These are phyloP conservation scores for Nannochloris sp. DNA, from an alignment of 139 green algal genomes.

Conservation along the genomic window DNA sequence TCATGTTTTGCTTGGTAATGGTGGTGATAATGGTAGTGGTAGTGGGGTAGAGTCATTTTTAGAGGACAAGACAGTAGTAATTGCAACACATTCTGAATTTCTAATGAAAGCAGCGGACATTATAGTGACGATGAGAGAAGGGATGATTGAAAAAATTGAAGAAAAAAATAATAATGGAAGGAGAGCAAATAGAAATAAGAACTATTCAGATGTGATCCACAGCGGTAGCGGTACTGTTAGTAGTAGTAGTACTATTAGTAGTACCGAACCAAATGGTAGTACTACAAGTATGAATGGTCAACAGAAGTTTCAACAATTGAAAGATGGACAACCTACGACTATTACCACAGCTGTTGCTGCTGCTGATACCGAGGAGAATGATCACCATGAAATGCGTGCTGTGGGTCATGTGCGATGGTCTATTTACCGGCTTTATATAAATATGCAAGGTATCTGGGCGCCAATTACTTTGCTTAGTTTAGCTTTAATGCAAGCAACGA, in stretches of 20 bases:
- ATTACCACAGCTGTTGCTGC: too few species aligned
- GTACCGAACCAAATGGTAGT: too few species aligned
- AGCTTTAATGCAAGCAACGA: slow-evolving; percentile 66
- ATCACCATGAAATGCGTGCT: slow-evolving; percentile 31
- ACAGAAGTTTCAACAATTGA: too few species aligned
- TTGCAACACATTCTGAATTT: slow-evolving; percentile 32
- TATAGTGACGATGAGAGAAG: slow-evolving; percentile 2
- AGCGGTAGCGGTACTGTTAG: too few species aligned
- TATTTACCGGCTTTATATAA: slow-evolving; percentile 49
- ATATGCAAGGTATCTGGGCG: slow-evolving; percentile 36
- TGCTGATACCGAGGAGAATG: too few species aligned
- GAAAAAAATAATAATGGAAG: slow-evolving; percentile 7
- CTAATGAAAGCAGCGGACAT: slow-evolving; percentile 25
- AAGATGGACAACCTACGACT: too few species aligned
- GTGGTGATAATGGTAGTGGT: slow-evolving; percentile 21
- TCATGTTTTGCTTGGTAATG: slow-evolving; percentile 34
- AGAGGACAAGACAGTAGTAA: slow-evolving; percentile 46
- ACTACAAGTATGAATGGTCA: too few species aligned
- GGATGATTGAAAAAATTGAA: slow-evolving; percentile 5
- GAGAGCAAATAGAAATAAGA: too few species aligned
- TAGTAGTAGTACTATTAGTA: too few species aligned
- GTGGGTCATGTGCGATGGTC: slow-evolving; percentile 41
- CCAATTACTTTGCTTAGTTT: slow-evolving; percentile 43
- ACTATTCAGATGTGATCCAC: too few species aligned
- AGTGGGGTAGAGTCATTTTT: too few species aligned